These are phyloP conservation scores for Theileria annulata DNA, from an alignment of 169 alveolate species.

Conservation along the genomic window DNA sequence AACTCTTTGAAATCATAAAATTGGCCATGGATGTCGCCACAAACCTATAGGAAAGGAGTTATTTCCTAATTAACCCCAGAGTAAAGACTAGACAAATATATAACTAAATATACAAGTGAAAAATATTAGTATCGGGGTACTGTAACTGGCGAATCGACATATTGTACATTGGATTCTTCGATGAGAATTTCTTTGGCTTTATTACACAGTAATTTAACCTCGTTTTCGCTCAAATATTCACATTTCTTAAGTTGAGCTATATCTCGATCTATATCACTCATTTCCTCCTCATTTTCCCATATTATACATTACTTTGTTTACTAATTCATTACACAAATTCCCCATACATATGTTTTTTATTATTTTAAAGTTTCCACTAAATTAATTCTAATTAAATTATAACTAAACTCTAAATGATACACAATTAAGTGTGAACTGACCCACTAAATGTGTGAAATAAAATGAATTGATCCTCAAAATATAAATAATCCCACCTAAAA, in stretches of 20 bases:
- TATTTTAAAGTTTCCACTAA: neutral
- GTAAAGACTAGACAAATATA: neutral
- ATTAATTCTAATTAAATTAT: neutral
- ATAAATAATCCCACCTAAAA: neutral
- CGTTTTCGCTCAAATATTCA: conserved; percentile 92
- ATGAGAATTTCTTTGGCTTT: conserved; percentile 95
- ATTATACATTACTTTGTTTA: neutral
- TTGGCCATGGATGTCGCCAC: conserved; percentile 98
- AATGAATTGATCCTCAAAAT: neutral
- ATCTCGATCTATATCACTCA: conserved; percentile 70
- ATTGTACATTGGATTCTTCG: conserved; percentile 95
- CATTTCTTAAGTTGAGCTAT: conserved; percentile 67
- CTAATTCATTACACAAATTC: neutral
- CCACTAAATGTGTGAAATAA: neutral
- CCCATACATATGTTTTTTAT: conserved; percentile 31
- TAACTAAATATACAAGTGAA: neutral
- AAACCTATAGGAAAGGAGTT: conserved; percentile 63
- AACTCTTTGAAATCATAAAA: conserved; percentile 93
- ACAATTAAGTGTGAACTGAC: too few relatives aligned
- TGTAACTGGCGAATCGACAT: conserved; percentile 97
- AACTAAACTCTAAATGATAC: neutral
- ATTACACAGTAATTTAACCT: conserved; percentile 92
- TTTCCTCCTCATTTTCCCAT: conserved; percentile 8
- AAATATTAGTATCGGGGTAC: conserved; percentile 50
- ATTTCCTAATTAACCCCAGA: neutral